phyloP scores from a whole-genome alignment of 352 stramenopile genomes.

The Phytophthora quininea region DNA sequence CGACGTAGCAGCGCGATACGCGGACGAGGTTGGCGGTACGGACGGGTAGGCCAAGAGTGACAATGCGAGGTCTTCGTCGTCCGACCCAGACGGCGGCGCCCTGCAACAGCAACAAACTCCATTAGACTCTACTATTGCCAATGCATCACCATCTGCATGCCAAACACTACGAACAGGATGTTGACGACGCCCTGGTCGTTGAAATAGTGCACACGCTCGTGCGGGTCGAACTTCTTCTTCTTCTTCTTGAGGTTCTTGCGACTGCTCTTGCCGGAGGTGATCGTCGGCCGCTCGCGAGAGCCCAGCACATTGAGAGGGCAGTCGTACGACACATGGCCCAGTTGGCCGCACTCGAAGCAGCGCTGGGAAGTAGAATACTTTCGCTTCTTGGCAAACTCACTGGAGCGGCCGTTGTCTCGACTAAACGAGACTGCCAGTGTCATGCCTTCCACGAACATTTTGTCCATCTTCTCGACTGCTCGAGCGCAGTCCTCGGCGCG shows the following conservation, averaged over 20 bases:
- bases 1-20: not conserved
- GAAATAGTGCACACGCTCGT: conserved; percentile 72
- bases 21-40: conserved; percentile 8
- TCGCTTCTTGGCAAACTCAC: conserved; percentile 83
- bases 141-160: not conserved
- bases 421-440: conserved; percentile 66
- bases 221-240: conserved; percentile 64
- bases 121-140: conserved; percentile 19
- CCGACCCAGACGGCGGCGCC: conserved; percentile 47
- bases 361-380: conserved; percentile 68
- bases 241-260: conserved; percentile 67
- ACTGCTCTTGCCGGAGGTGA: conserved; percentile 50
- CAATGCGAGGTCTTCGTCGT: conserved; percentile 70
- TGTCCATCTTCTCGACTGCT: conserved; percentile 66
- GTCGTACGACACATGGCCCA: conserved; percentile 83
- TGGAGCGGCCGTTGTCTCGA: conserved; percentile 81
- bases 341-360: conserved; percentile 86
- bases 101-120: conserved; percentile 31
- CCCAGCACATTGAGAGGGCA: conserved; percentile 87
- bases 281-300: conserved; percentile 58
- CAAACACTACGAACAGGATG: conserved; percentile 55
- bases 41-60: conserved; percentile 67
- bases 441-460: conserved; percentile 64
- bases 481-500: conserved; percentile 59
- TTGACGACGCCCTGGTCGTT: conserved; percentile 66